Conservation (phyloP, 106 monocot genomes). For the Dioscorea alata region DNA sequence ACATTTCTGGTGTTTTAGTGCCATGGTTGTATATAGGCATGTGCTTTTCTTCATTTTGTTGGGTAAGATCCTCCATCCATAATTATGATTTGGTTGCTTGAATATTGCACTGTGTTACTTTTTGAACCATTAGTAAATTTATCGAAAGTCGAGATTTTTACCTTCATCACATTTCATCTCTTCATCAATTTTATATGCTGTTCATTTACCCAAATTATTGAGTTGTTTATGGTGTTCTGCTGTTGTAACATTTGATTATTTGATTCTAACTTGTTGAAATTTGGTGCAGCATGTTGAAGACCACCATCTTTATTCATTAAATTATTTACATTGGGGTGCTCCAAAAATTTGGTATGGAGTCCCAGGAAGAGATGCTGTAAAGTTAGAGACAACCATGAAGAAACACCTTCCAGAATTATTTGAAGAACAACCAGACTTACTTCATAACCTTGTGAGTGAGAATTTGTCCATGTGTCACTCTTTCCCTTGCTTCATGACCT, state of each 20-base stretch:
- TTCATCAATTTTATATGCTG: too few relatives aligned
- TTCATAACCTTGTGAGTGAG: slow-evolving; percentile 61
- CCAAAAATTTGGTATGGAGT: slow-evolving; percentile 76
- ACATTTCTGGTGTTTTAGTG: slow-evolving; percentile 5
- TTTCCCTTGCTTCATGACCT: background rate
- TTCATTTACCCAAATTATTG: too few relatives aligned
- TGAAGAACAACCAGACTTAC: slow-evolving; percentile 58
- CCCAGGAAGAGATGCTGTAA: slow-evolving; percentile 46
- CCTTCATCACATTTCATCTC: too few relatives aligned
- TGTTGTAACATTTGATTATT: too few relatives aligned
- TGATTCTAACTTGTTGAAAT: background rate
- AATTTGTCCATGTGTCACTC: background rate
- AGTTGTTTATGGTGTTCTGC: too few relatives aligned
- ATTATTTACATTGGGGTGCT: slow-evolving; percentile 70
- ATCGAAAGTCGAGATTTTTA: too few relatives aligned
- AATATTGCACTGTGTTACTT: too few relatives aligned
- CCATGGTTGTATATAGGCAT: slow-evolving; percentile 2
- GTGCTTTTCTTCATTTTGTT: slow-evolving; percentile 3
- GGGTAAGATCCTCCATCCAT: background rate
- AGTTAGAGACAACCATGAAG: slow-evolving; percentile 56
- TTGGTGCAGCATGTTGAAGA: slow-evolving; percentile 65
- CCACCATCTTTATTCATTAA: slow-evolving; percentile 64
- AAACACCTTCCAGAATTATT: slow-evolving; percentile 55
- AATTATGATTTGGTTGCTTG: too few relatives aligned
- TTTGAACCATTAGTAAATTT: too few relatives aligned